A percentile compares a stretch with the other conserved stretches of the same genome.
phyloP scores from a whole-genome alignment of 2,329 filamentous ascomycete genomes.

The Sporothrix humicola region DNA sequence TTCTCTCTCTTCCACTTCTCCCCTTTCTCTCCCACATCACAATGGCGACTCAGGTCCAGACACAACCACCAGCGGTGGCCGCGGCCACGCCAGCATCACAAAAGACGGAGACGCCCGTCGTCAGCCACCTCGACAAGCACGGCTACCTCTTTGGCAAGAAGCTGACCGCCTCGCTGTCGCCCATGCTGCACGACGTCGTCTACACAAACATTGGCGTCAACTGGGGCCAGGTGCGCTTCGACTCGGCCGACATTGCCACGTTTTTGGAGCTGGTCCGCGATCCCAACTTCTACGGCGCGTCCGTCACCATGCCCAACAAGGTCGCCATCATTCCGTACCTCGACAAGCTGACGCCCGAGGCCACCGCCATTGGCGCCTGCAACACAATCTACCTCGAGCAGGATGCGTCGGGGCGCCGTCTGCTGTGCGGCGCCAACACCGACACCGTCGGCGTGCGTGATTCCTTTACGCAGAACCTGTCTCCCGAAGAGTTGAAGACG shows the following conservation, averaged over 20 bases:
- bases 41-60: slow-evolving; percentile 18
- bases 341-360: slow-evolving; percentile 75
- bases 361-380: slow-evolving; percentile 74
- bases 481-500: slow-evolving; percentile 41
- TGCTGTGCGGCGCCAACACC: slow-evolving; percentile 77
- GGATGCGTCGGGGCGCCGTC: slow-evolving; percentile 51
- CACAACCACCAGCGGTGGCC: slow-evolving; percentile 5
- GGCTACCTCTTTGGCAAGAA: slow-evolving; percentile 65
- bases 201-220: slow-evolving; percentile 57
- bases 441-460: slow-evolving; percentile 80
- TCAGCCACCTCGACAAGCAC: slow-evolving; percentile 50
- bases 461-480: slow-evolving; percentile 66
- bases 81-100: not conserved
- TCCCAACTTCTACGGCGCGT: slow-evolving; percentile 68
- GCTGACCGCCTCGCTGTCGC: slow-evolving; percentile 61
- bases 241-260: slow-evolving; percentile 55
- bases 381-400: slow-evolving; percentile 75
- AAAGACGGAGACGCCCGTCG: not conserved
- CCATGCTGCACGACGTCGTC: slow-evolving; percentile 59
- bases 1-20: not conserved
- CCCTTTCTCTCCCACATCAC: not conserved
- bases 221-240: slow-evolving; percentile 60
- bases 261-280: slow-evolving; percentile 61
- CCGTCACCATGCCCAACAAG: slow-evolving; percentile 86
- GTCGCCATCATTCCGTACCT: slow-evolving; percentile 75